Evolutionary conservation across 2,329 filamentous ascomycete genomes (phyloP).

Genomic region (Diplocarpon rosae): DNA sequence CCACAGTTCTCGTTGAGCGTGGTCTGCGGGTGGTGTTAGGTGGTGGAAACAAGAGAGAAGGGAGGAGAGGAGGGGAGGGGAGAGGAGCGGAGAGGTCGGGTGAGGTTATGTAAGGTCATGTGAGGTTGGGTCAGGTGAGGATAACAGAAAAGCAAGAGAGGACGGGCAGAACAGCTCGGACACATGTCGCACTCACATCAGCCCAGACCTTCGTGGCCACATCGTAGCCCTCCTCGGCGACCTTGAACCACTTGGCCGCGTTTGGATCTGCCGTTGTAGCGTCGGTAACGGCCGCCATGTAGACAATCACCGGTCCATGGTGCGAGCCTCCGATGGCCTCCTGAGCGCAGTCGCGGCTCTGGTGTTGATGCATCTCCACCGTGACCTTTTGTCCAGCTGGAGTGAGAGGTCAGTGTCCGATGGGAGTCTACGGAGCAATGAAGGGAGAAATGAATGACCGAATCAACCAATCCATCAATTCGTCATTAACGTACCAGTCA

Average conservation of each 20-base stretch:
- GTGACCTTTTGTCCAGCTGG: slow-evolving; percentile 36
- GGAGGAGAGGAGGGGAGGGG: too few species aligned
- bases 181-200: slow-evolving; percentile 6
- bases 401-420: too few species aligned
- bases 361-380: slow-evolving; percentile 46
- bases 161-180: too few species aligned
- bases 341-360: slow-evolving; percentile 34
- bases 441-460: too few species aligned
- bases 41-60: too few species aligned
- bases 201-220: slow-evolving; percentile 13
- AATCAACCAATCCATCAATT: too few species aligned
- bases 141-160: too few species aligned
- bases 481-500: slow-evolving; percentile 10
- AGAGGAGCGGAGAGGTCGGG: too few species aligned
- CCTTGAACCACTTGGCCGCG: slow-evolving; percentile 40
- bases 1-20: slow-evolving; percentile 30
- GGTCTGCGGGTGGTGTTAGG: slow-evolving; percentile 2
- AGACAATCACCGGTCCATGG: slow-evolving; percentile 42
- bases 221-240: slow-evolving; percentile 26
- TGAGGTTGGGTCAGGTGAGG: too few species aligned
- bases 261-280: slow-evolving; percentile 33
- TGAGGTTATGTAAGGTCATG: too few species aligned
- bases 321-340: slow-evolving; percentile 44
- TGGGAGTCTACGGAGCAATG: neutral
- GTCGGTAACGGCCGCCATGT: slow-evolving; percentile 39